Evolutionary conservation across 192 early-diverging fungal genomes (phyloP), one percentile per base, ranked within the genome.

Genomic region (Coemansia brasiliensis): DNA sequence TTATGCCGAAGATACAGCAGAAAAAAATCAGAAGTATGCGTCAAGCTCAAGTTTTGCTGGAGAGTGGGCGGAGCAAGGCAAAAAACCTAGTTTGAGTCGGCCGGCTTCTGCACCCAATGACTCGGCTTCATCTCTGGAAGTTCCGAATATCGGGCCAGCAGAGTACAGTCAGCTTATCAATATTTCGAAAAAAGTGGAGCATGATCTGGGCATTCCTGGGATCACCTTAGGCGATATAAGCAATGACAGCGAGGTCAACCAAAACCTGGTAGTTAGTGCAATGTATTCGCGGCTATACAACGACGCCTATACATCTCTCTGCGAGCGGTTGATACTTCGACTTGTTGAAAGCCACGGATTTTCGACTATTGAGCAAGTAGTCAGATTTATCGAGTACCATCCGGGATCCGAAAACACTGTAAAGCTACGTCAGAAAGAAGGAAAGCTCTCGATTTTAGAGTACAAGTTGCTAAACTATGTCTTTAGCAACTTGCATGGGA

Each of bases 261-360:
- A 72, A 43, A 71, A 55, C 25, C 54, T 78, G 52, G 65, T 70
- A 3, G 50, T 78, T n/a, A 72, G 65, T 32, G 74, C 74, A 18
- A 67, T 72, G 69, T 63, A 68, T 26, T 72, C 68, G n/a, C 67
- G 65, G 59, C 69, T 78, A 0, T 78, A 78, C 58, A 78, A 71
- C 54, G 58, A 78, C 7, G 68, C 74, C 1, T 72, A 57, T 39
- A 53, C 64, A 9, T 45, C 57, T 0, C 60, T 78, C 27, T 71
- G 69, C 39, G 65, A 78, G 58, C 64, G 74, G 24, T 56, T 78
- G 68, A 65, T 65, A 15, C 13, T 62, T 10, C 53, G 65, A 17
- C 49, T 78, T 27, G 20, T 58, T 4, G 69, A 64, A 10, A 40
- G 55, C 39, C 43, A 39, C 5, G 51, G 21, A 11, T 35, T 65